Base-by-base conservation (phyloP, 2,329 filamentous ascomycete species). In the Colletotrichum sp. region DNA sequence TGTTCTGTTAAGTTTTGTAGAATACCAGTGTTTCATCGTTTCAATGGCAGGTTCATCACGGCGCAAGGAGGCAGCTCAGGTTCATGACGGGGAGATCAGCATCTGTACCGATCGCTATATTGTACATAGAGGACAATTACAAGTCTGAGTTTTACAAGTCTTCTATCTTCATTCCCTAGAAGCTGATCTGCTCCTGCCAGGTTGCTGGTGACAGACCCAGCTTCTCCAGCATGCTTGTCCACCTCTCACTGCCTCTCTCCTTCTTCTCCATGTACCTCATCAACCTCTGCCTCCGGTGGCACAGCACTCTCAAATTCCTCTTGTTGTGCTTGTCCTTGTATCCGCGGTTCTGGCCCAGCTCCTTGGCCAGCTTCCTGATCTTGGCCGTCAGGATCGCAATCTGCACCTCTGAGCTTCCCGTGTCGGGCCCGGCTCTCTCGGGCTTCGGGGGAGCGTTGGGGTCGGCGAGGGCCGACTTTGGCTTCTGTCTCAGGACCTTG, bases 351-450 rank as follows among this genome's bases (percentile, higher is more conserved):
- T 88, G 89, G 81, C 94, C 90, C 68, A 98, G 86, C 79, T 93
- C 93, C 79, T 94, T 90, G 18, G 94, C 93, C 66, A 99, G 85
- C 28, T 94, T 93, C 78, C 95, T 90, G 83, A 99, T 99, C 90
- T 98, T 99, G 73, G 95, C 92, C 5, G 97, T 99, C 83, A 99
- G 86, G 80, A 99, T 98, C 62, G 96, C 96, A 79, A 98, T 95
- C 88, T 99, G 97, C n/a, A 99, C 98, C 86, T 99, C 97, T 8
- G 95, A 95, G 80, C 95, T 98, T 44, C 97, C 97, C 1, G 96
- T 99, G 83, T 99, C 97, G 7, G 94, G 94, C 0, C 97, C 97
- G n/a, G 93, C 92, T 36, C 98, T 93, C 30, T 80, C 79, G 74
- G 84, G 87, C 86, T 80, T 85, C 75, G 85, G 84, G 80, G 84